A percentile compares a stretch with the other conserved stretches of the same genome.
These are phyloP conservation scores for cucumber (Cucumis sativus) DNA, from an alignment of 306 rosid genomes.

Conservation along the genomic window Cucumber_9930_V3 NC_026656.2:19663501-19664000, in stretches of 20 bases:
- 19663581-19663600: neutral
- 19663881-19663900: neutral
- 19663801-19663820: neutral
- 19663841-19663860: neutral
- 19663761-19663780: neutral
- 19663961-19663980: too few species aligned
- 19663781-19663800: neutral
- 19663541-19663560: conserved; percentile 47
- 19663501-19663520: conserved; percentile 97
- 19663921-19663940: too few species aligned
- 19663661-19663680: neutral
- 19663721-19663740: neutral
- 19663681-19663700: neutral
- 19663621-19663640: neutral
- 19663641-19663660: neutral
- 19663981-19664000: too few species aligned
- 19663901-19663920: neutral
- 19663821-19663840: neutral
- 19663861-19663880: conserved; percentile 2
- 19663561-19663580: conserved; percentile 21
- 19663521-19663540: conserved; percentile 59
- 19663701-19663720: neutral
- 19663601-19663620: neutral
- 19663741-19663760: neutral
- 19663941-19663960: too few species aligned